These are phyloP conservation scores for Exophiala lecanii-corni DNA, from an alignment of 2,329 filamentous ascomycete genomes.

Conservation along the genomic window DNA sequence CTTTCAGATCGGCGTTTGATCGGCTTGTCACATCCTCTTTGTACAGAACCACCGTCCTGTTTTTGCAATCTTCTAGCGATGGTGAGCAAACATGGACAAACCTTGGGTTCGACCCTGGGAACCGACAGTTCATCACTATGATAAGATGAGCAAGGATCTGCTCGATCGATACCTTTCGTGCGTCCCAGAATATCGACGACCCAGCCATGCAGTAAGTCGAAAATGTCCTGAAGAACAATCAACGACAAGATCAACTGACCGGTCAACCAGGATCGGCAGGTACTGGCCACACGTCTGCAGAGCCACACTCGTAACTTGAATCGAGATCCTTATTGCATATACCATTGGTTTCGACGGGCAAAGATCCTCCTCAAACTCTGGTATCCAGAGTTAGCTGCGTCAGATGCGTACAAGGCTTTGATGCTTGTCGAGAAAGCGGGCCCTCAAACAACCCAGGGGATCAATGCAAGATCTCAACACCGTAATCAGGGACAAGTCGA, in stretches of 20 bases:
- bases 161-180: neutral
- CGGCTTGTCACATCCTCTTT: no score
- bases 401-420: conserved; percentile 2
- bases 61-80: no score
- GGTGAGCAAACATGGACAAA: neutral
- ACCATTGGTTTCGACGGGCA: neutral
- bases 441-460: no score
- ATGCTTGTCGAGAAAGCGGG: no score
- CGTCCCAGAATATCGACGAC: neutral
- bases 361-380: conserved; percentile 1
- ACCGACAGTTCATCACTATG: neutral
- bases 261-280: neutral
- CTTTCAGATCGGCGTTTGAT: no score
- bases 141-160: neutral
- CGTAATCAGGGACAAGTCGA: no score
- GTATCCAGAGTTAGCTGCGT: conserved; percentile 2
- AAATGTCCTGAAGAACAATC: neutral
- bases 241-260: neutral
- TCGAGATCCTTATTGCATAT: neutral
- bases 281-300: neutral
- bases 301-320: neutral
- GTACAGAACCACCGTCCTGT: no score
- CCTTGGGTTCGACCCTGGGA: neutral
- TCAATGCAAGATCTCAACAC: no score
- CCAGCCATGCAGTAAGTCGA: neutral